Evolutionary conservation across 495 filamentous ascomycete genomes (phyloP), one percentile per base, ranked within the genome.

Genomic region (Aspergillus panamensis): DNA sequence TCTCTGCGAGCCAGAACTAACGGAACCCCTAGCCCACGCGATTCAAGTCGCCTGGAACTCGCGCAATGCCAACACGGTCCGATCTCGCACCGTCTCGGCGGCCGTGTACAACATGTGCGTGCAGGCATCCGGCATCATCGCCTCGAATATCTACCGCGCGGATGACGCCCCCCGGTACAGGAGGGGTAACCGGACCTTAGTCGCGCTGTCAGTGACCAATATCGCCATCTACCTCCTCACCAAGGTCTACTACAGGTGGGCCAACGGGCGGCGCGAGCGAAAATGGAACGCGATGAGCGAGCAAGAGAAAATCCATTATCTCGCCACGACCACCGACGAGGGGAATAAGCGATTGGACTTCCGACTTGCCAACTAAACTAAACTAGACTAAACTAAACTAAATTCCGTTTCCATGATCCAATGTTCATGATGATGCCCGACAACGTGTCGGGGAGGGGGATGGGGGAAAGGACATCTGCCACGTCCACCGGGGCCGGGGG

Each of bases 11-110:
- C 5, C 16, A 47, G 7, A 45, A 13, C 8, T 20, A 19, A 39
- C 44, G n/a, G n/a, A 20, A 25, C 9, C 3, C 17, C 25, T 21
- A 58, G 56, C 56, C 53, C 82, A 84, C 55, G 79, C 85, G 0
- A 85, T 88, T 29, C 76, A 85, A 54, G 85, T 87, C 1, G 84
- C 75, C 3, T 84, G 82, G 82, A 80, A 75, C 33, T 81, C 80
- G 0, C 71, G 76, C 50, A 86, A 88, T 61, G 76, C 82, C 8
- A 84, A 84, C 49, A 79, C 78, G 2, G 85, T 88, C 9, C 70
- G 85, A 1, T 86, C 84, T 0, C 68, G 86, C n/a, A 80, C 84
- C 3, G 80, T 89, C 4, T 78, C 77, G 5, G 75, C 83, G 8
- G 69, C 83, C 7, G 62, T 81, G 21, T 85, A 85, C 67, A 83